Conservation (phyloP, 352 stramenopile species). For the Phytophthora multivora region DNA sequence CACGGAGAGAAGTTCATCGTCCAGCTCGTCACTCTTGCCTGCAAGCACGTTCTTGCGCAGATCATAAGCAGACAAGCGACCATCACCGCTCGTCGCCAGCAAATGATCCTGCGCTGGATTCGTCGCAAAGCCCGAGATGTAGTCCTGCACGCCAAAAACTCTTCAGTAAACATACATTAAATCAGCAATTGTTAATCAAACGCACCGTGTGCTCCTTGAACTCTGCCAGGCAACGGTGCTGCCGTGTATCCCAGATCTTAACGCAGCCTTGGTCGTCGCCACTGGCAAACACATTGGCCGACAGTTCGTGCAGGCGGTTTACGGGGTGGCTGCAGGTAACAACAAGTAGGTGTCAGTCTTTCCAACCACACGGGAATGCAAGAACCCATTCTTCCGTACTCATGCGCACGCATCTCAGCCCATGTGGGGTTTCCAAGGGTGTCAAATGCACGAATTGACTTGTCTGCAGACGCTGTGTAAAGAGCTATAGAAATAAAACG, state of each 20-base stretch:
- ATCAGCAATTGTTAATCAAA: neutral
- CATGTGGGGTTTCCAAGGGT: constrained; percentile 76
- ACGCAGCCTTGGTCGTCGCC: constrained; percentile 84
- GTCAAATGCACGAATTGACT: constrained; percentile 85
- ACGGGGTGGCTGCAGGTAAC: constrained; percentile 50
- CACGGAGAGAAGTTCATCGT: constrained; percentile 80
- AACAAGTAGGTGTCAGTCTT: constrained; percentile 15
- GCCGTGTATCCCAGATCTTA: constrained; percentile 89
- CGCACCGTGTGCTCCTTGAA: constrained; percentile 92
- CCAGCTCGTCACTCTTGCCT: constrained; percentile 85
- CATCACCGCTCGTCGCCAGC: constrained; percentile 91
- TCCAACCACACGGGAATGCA: neutral
- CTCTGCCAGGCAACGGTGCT: constrained; percentile 82
- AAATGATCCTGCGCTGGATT: constrained; percentile 86
- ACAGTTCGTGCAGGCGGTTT: constrained; percentile 77
- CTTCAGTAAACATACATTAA: neutral
- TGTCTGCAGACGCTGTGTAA: constrained; percentile 78
- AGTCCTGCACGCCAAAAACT: constrained; percentile 65
- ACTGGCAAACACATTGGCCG: constrained; percentile 71
- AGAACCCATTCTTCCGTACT: constrained; percentile 40
- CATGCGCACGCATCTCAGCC: constrained; percentile 81
- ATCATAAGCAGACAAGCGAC: constrained; percentile 92
- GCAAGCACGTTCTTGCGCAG: constrained; percentile 82
- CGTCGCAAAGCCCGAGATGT: constrained; percentile 92
- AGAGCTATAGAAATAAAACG: constrained; percentile 49